These are phyloP conservation scores for Drechslerella dactyloides DNA, from an alignment of 2,329 filamentous ascomycete genomes.

Conservation along the genomic window DNA sequence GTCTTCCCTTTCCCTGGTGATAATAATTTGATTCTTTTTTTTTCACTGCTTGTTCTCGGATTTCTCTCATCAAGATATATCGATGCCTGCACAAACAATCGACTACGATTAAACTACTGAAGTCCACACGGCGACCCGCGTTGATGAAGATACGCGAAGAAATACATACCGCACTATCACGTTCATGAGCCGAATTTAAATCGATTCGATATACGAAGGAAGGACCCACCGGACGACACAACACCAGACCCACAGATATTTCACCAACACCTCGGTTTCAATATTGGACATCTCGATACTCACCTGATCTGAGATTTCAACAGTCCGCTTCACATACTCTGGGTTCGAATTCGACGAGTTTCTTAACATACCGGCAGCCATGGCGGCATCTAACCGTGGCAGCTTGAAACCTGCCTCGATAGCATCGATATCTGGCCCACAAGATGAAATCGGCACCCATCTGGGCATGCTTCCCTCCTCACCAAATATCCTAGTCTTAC, in stretches of 20 bases:
- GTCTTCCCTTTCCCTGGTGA: constrained; percentile 4
- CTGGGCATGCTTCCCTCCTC: constrained; percentile 48
- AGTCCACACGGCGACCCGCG: constrained; percentile 18
- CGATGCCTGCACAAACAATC: constrained; percentile 9
- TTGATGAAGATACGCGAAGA: constrained; percentile 29
- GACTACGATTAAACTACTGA: constrained; percentile 11
- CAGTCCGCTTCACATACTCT: not conserved
- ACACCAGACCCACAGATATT: not conserved
- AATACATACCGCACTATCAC: constrained; percentile 1
- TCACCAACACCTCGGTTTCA: constrained; percentile 22
- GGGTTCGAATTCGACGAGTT: not conserved
- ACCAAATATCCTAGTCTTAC: constrained; percentile 47
- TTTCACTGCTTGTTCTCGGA: constrained; percentile 4
- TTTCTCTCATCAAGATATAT: not conserved
- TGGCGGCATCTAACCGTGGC: constrained; percentile 28
- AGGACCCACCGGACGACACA: constrained; percentile 12
- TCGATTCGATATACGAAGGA: constrained; percentile 3
- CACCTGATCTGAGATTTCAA: not conserved
- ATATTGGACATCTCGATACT: not conserved
- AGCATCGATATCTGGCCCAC: constrained; percentile 48
- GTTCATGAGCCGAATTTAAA: not conserved
- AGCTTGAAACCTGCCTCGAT: constrained; percentile 50
- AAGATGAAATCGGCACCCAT: constrained; percentile 49
- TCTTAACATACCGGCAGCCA: constrained; percentile 39
- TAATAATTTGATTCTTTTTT: constrained; percentile 3